phyloP scores from a whole-genome alignment of 2,329 filamentous ascomycete genomes.

The Alternaria panax region DNA sequence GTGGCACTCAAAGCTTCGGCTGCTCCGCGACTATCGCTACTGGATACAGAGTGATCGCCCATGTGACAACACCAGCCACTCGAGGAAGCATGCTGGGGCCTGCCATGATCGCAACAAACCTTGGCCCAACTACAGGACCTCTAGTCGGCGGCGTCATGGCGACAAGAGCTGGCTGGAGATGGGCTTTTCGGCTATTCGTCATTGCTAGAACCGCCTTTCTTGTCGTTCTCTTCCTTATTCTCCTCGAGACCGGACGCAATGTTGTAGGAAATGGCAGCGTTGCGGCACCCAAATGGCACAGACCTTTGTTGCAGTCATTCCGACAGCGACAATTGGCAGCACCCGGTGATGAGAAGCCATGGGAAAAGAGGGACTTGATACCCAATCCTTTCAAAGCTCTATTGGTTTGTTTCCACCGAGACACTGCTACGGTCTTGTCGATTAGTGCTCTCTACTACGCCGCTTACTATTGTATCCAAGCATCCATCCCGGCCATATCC shows the following conservation, averaged over 20 bases:
- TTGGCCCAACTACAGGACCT: neutral
- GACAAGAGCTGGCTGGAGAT: neutral
- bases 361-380: neutral
- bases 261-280: slow-evolving; percentile 1
- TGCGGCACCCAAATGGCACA: neutral
- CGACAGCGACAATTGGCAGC: neutral
- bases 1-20: neutral
- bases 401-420: neutral
- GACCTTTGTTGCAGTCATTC: neutral
- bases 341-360: neutral
- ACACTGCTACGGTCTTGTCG: neutral
- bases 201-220: neutral
- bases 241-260: slow-evolving; percentile 3
- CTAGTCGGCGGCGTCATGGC: slow-evolving; percentile 1
- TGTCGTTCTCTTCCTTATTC: neutral
- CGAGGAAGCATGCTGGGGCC: too few species aligned
- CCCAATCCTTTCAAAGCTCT: neutral
- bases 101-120: neutral
- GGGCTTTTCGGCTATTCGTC: slow-evolving; percentile 1
- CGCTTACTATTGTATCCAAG: neutral
- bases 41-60: too few species aligned
- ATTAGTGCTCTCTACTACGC: slow-evolving; percentile 2
- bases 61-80: too few species aligned
- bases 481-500: neutral
- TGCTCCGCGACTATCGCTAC: neutral